Evolutionary conservation across 805 yeast genomes (phyloP), one percentile per base, ranked within the genome.

Genomic region (Barnettozyma sucrosica): DNA sequence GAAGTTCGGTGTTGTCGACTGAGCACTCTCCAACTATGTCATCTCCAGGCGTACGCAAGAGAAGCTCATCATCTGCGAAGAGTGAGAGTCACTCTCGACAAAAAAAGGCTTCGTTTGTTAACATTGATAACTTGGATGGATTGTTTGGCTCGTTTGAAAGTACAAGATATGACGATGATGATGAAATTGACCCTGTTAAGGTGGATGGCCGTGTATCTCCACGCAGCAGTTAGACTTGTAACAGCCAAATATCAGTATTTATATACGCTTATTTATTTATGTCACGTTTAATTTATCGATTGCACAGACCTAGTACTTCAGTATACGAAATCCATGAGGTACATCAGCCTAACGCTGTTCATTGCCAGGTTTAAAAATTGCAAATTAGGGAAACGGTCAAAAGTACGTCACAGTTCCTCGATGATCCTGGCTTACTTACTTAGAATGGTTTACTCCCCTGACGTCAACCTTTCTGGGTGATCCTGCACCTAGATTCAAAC

Each of bases 111-210:
- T 18, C 36, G 7, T 55, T 34, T 34, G 45, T 36, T 10, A 58
- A 59, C 23, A 48, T 59, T 36, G 57, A 59, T 45, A 48, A 42
- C 13, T 32, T 47, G 19, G 63, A 59, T 50, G 63, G 63, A 2
- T 36, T 57, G 34, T 58, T 57, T 28, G 49, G 36, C 3, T 25
- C 20, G 4, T 18, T 43, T 21, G 41, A 36, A 41, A 21, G 39
- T 11, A 28, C 40, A 23, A 34, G 33, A 19, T 25, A 47, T 34
- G 49, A 25, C 20, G 13, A 32, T 9, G 44, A 32, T 25, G 45
- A 40, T 18, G 54, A 46, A n/a, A 20, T 47, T 20, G 59, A 55
- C 37, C 55, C 60, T 6, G 43, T 51, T 8, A 54, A 54, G 32
- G 57, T 50, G 25, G 59, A 55, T 36, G 62, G 48, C 6, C 33